Conservation (phyloP, 1,139 yeast genomes). For the Diutina mesorugosa region DNA sequence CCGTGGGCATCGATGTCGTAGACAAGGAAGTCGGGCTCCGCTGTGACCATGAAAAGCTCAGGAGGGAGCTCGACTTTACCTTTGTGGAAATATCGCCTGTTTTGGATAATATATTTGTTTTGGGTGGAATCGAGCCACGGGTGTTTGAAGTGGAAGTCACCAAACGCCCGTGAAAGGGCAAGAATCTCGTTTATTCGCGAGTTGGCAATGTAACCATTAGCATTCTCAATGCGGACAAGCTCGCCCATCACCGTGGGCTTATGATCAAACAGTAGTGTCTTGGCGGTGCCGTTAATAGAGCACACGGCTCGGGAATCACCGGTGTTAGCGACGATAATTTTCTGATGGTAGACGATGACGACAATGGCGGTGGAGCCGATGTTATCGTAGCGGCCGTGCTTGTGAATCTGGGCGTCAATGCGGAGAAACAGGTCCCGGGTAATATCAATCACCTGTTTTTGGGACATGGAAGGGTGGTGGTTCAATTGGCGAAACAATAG, state of each 20-base stretch:
- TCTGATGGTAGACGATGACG: conserved; percentile 35
- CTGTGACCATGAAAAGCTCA: conserved; percentile 38
- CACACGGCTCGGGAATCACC: conserved; percentile 66
- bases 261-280: conserved; percentile 61
- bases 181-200: conserved; percentile 63
- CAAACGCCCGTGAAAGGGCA: conserved; percentile 66
- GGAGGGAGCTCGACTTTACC: conserved; percentile 8
- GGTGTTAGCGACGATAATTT: conserved; percentile 48
- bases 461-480: conserved; percentile 1
- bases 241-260: conserved; percentile 73
- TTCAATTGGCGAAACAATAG: conserved; percentile 18
- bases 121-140: conserved; percentile 21
- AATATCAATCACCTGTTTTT: conserved; percentile 1
- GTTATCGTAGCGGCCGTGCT: conserved; percentile 23
- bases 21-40: conserved; percentile 55
- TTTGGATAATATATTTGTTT: conserved; percentile 16
- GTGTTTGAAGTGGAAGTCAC: conserved; percentile 56
- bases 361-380: conserved; percentile 66
- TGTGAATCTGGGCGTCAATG: conserved; percentile 42
- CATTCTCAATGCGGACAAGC: conserved; percentile 55
- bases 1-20: conserved; percentile 27
- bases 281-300: conserved; percentile 37
- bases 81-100: conserved; percentile 6
- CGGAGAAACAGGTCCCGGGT: conserved; percentile 39
- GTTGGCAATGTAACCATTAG: conserved; percentile 58